Conservation (phyloP, 176 grass and related monocot genomes). For the Lolium perenne region DNA sequence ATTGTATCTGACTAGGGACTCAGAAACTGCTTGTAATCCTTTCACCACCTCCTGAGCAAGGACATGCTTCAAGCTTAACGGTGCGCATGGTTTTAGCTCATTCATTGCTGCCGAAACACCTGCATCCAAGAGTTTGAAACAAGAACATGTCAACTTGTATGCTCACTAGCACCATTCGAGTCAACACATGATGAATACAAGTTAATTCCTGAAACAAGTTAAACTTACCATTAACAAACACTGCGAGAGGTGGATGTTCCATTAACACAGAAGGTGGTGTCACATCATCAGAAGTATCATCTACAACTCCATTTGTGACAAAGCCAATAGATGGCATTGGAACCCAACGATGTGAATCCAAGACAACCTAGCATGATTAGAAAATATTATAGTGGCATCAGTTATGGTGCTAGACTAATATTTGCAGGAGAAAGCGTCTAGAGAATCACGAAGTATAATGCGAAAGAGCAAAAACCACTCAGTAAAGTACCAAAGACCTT, state of each 20-base stretch:
- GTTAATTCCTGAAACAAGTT: not conserved
- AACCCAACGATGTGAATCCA: constrained; percentile 99
- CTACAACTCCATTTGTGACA: constrained; percentile 78
- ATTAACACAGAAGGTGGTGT: constrained; percentile 93
- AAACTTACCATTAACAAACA: constrained; percentile 94
- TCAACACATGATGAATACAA: constrained; percentile 19
- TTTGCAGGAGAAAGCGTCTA: not conserved
- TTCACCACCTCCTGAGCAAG: constrained; percentile 90
- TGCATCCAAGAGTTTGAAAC: constrained; percentile 44
- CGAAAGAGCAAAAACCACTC: constrained; percentile 6
- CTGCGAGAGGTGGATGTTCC: constrained; percentile 95
- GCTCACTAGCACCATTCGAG: constrained; percentile 8
- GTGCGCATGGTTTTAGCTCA: constrained; percentile 87
- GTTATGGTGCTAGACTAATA: not conserved
- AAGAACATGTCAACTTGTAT: constrained; percentile 18
- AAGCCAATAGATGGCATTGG: constrained; percentile 97
- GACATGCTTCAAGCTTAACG: constrained; percentile 79
- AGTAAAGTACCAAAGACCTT: not conserved
- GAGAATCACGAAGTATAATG: constrained; percentile 1
- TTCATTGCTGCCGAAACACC: constrained; percentile 97
- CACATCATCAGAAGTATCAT: constrained; percentile 82
- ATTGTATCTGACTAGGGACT: constrained; percentile 95
- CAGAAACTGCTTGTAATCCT: constrained; percentile 80
- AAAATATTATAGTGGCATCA: constrained; percentile 18
- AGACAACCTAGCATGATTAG: constrained; percentile 60